Conservation (phyloP, 2,329 filamentous ascomycete species). For the Diaporthe vaccinii region DNA sequence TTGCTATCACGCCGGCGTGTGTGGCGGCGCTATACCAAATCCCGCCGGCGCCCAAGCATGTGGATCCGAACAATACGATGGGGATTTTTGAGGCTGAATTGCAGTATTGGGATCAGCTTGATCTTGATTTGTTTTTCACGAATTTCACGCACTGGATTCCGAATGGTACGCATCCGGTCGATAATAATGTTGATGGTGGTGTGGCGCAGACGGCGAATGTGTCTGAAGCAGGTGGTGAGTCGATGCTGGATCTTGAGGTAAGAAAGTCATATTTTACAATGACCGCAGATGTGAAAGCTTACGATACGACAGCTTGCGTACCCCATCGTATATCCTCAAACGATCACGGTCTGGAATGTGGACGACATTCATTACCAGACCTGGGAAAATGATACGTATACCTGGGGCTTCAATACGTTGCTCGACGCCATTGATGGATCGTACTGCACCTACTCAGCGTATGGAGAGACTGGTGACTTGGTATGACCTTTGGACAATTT, state of each 20-base stretch:
- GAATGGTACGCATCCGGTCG: constrained; percentile 30
- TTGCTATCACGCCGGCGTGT: constrained; percentile 29
- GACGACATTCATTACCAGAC: constrained; percentile 57
- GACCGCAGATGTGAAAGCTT: neutral
- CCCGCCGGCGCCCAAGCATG: constrained; percentile 34
- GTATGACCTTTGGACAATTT: constrained; percentile 43
- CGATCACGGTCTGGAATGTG: constrained; percentile 54
- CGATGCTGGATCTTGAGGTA: constrained; percentile 53
- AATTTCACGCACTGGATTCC: constrained; percentile 28
- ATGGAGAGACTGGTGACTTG: constrained; percentile 61
- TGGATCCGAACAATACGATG: constrained; percentile 42
- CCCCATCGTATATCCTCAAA: constrained; percentile 57
- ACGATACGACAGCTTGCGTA: constrained; percentile 45
- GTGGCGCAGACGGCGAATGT: constrained; percentile 31
- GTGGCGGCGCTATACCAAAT: constrained; percentile 42
- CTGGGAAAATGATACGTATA: constrained; percentile 36
- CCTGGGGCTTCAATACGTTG: constrained; percentile 38
- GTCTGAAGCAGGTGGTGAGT: constrained; percentile 48
- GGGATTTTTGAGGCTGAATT: constrained; percentile 50
- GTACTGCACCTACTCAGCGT: constrained; percentile 63
- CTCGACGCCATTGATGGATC: constrained; percentile 64
- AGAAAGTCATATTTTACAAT: neutral
- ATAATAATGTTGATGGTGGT: constrained; percentile 32
- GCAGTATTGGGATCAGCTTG: constrained; percentile 49
- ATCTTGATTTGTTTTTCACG: constrained; percentile 29